Conservation (phyloP, 495 filamentous ascomycete species). For the Penicillium soppii region DNA sequence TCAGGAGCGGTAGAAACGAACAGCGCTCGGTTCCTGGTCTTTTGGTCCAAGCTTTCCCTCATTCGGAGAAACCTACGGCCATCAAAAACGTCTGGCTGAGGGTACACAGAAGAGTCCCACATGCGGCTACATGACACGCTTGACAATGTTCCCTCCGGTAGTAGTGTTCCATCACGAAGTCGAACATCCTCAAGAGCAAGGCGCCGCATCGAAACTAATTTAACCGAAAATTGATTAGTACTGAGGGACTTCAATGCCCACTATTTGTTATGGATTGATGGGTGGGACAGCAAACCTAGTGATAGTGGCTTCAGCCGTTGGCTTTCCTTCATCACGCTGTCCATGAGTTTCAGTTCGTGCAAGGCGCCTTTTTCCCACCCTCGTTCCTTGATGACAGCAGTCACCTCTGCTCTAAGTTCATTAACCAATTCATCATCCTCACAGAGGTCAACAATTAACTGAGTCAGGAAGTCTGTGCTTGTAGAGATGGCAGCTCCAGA, state of each 20-base stretch:
- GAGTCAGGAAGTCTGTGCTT: constrained; percentile 30
- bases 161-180: no score
- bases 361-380: constrained; percentile 40
- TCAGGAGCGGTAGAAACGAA: constrained; percentile 35
- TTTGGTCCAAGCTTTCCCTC: constrained; percentile 29
- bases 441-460: constrained; percentile 40
- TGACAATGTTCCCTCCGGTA: no score
- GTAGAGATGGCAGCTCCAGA: constrained; percentile 30
- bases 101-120: constrained; percentile 37
- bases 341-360: constrained; percentile 45
- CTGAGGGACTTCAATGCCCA: not conserved
- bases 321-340: constrained; percentile 32
- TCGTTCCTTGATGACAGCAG: constrained; percentile 12
- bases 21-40: constrained; percentile 32
- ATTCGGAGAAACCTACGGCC: constrained; percentile 33
- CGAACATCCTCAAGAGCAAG: no score
- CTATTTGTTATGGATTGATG: no score
- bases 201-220: no score
- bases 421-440: constrained; percentile 34
- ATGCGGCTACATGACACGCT: constrained; percentile 31
- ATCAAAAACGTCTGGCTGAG: constrained; percentile 41
- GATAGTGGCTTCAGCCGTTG: constrained; percentile 23
- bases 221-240: not conserved
- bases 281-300: no score
- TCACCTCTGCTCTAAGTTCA: constrained; percentile 21